A percentile compares a stretch with the other conserved stretches of the same genome.
Evolutionary conservation across 148 eudicot genomes (phyloP).

Genomic region (Camellia japonica): DNA sequence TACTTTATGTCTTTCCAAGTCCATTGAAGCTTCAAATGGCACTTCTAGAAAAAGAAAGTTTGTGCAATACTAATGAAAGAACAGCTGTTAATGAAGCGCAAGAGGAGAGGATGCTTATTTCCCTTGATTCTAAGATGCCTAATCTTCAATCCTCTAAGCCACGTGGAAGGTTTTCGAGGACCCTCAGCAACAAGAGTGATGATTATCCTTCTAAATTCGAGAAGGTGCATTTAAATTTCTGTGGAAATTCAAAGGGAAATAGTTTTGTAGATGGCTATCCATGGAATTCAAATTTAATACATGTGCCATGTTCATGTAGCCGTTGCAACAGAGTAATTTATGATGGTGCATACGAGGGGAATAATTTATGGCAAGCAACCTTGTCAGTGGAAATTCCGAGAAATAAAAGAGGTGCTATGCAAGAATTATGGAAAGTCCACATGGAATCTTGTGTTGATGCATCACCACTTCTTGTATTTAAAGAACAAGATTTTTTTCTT

Average conservation of each 20-base stretch:
- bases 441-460: slow-evolving; percentile 92
- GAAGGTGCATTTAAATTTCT: slow-evolving; percentile 37
- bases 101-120: slow-evolving; percentile 20
- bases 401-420: slow-evolving; percentile 39
- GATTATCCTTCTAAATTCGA: slow-evolving; percentile 34
- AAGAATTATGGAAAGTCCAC: slow-evolving; percentile 69
- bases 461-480: slow-evolving; percentile 69
- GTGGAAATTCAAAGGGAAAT: slow-evolving; percentile 23
- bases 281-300: slow-evolving; percentile 33
- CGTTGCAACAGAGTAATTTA: slow-evolving; percentile 52
- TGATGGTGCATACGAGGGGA: slow-evolving; percentile 24
- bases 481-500: slow-evolving; percentile 42
- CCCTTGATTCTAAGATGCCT: slow-evolving; percentile 23
- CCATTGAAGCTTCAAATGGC: slow-evolving; percentile 64
- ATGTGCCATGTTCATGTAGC: slow-evolving; percentile 38
- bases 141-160: slow-evolving; percentile 26
- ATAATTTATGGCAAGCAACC: slow-evolving; percentile 24
- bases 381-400: slow-evolving; percentile 41
- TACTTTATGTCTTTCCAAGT: slow-evolving; percentile 68
- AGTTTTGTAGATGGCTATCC: slow-evolving; percentile 30
- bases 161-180: slow-evolving; percentile 22
- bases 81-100: slow-evolving; percentile 24
- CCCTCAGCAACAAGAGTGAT: slow-evolving; percentile 16
- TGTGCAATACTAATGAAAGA: slow-evolving; percentile 21
- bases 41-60: slow-evolving; percentile 39